phyloP scores from a whole-genome alignment of 495 filamentous ascomycete genomes.

The Tuber indicum region DNA sequence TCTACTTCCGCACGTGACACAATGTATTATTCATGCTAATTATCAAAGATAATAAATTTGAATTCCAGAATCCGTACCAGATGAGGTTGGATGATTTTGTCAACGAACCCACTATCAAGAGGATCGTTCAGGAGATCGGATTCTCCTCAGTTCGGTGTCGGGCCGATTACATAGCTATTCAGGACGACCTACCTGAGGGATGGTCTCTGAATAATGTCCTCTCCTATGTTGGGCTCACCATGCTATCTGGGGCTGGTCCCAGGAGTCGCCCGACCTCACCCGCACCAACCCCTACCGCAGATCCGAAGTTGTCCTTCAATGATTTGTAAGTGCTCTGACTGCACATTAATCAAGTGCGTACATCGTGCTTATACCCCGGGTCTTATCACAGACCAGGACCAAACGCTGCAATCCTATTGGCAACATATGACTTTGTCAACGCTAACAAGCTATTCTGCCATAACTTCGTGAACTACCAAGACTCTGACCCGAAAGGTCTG shows the following conservation, averaged over 20 bases:
- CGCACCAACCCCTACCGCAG: conserved; percentile 58
- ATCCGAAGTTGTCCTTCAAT: conserved; percentile 70
- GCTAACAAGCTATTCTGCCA: conserved; percentile 94
- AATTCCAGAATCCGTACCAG: conserved; percentile 95
- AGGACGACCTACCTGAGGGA: conserved; percentile 85
- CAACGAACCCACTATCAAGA: conserved; percentile 78
- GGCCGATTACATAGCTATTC: conserved; percentile 75
- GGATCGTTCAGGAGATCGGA: conserved; percentile 69
- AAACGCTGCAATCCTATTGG: conserved; percentile 69
- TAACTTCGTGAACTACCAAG: conserved; percentile 59
- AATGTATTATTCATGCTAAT: conserved; percentile 15
- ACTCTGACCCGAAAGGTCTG: conserved; percentile 56
- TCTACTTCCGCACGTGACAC: not conserved
- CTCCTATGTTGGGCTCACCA: conserved; percentile 61
- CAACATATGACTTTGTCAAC: conserved; percentile 87
- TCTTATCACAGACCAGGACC: conserved; percentile 59
- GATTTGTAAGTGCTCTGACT: conserved; percentile 50
- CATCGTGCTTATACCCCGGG: not conserved
- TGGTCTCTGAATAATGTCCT: conserved; percentile 79
- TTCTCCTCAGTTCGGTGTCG: conserved; percentile 58
- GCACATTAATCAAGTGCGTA: not conserved
- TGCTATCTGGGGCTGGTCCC: conserved; percentile 61
- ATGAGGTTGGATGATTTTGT: conserved; percentile 95
- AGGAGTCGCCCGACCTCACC: conserved; percentile 52
- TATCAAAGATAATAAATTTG: conserved; percentile 78